Evolutionary conservation across 2,329 filamentous ascomycete species (phyloP), one percentile per base, ranked within the genome.

Genomic region (Colletotrichum noveboracense): DNA sequence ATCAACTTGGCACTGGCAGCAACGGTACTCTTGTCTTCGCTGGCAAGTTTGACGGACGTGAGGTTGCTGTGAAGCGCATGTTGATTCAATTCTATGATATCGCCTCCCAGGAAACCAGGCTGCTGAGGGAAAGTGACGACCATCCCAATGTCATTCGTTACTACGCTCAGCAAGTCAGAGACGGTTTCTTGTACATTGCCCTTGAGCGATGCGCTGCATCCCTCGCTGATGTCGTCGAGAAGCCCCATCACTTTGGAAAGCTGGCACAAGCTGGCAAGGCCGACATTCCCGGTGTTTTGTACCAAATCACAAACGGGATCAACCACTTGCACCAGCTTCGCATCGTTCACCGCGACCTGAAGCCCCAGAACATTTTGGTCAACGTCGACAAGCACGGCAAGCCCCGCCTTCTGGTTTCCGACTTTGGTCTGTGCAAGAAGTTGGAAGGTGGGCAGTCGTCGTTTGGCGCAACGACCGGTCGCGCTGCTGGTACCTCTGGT

Each of bases 361-460:
- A 99, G 83, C 97, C 97, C 1, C 97, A 99, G 81, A 99, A 99
- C 80, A 98, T 99, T 66, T 89, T 99, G 2, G 96, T 98, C 75
- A 91, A 92, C 38, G 93, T 93, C 87, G 92, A 90, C 78, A 92
- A 93, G 79, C 90, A 92, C 75, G 91, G 91, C 56, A 91, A 89
- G 43, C 93, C 96, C 28, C 93, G 96, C n/a, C 89, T 99, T 48
- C 91, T 99, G 6, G 98, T 99, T 43, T 98, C 97, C 0, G 97
- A 99, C 84, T 99, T 99, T 85, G 97, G 97, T 7, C 91, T 99
- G 1, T 98, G 97, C 84, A 99, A 98, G 88, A 98, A 98, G 81
- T 88, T 99, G 18, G 97, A 98, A 78, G 95, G 95, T 70, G 96
- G 96, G 8, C 96, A 98, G 82, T 98, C 96, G 71, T 98, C 96